Percentiles rank a stretch among this genome's conserved stretches.
phyloP scores from a whole-genome alignment of 2,329 filamentous ascomycete species.

The Aschersonia sp. region DNA sequence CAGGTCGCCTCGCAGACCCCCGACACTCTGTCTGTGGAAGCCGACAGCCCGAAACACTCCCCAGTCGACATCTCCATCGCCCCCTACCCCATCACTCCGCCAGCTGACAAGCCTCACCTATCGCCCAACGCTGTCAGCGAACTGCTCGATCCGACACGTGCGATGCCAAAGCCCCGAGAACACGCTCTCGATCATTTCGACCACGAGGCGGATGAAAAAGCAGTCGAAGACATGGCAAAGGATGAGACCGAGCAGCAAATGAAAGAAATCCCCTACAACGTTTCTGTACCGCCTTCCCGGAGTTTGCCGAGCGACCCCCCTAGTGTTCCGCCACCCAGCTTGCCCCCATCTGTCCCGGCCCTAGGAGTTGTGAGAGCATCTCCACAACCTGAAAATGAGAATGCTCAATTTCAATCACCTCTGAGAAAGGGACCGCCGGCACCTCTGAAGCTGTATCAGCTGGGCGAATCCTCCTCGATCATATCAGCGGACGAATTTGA shows the following conservation, averaged over 20 bases:
- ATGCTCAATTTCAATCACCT: constrained; percentile 42
- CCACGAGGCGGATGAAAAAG: constrained; percentile 36
- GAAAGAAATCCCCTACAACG: constrained; percentile 34
- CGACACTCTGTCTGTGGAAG: constrained; percentile 16
- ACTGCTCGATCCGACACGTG: constrained; percentile 39
- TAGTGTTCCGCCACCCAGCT: constrained; percentile 35
- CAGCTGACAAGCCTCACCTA: constrained; percentile 32
- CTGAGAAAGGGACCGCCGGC: constrained; percentile 74
- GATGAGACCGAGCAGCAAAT: constrained; percentile 26
- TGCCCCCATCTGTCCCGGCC: constrained; percentile 24
- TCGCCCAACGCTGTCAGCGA: constrained; percentile 30
- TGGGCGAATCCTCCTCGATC: constrained; percentile 9
- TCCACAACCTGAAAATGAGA: constrained; percentile 27
- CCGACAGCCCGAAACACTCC: constrained; percentile 36
- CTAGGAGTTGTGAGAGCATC: constrained; percentile 28
- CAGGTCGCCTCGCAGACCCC: neutral
- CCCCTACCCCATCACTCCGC: constrained; percentile 51
- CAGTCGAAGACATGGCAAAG: constrained; percentile 29
- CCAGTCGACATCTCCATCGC: constrained; percentile 45
- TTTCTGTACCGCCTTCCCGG: constrained; percentile 40
- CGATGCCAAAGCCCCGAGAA: constrained; percentile 40
- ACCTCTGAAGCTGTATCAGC: constrained; percentile 52
- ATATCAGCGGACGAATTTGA: constrained; percentile 38
- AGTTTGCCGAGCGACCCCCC: constrained; percentile 38
- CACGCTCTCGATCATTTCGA: constrained; percentile 44